A percentile compares a stretch with the other conserved stretches of the same genome.
These are phyloP conservation scores for Aureobasidium uvarum DNA, from an alignment of 2,329 filamentous ascomycete genomes.

Conservation along the genomic window DNA sequence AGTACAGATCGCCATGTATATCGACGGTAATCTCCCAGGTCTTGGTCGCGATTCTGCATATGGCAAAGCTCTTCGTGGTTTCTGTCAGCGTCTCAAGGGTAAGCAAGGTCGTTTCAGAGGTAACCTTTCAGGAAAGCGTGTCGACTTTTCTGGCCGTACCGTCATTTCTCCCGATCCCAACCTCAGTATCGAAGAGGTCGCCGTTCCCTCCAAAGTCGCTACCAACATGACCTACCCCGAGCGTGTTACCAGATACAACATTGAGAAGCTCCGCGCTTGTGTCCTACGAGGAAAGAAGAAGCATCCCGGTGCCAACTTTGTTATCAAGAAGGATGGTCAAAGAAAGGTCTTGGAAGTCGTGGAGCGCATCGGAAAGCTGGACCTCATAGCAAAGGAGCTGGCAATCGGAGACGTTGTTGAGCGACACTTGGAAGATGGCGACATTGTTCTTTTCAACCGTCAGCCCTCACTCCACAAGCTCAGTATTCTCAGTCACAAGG, in stretches of 20 bases:
- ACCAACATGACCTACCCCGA: conserved; percentile 97
- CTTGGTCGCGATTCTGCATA: conserved; percentile 78
- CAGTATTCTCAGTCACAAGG: conserved; percentile 94
- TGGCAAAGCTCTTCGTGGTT: conserved; percentile 85
- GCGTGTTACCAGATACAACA: conserved; percentile 78
- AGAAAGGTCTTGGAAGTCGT: conserved; percentile 67
- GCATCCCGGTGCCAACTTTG: conserved; percentile 85
- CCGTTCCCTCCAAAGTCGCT: conserved; percentile 86
- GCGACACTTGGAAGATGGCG: conserved; percentile 89
- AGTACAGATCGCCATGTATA: conserved; percentile 93
- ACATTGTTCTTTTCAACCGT: conserved; percentile 96
- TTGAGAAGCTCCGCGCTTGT: conserved; percentile 72
- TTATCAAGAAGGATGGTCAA: conserved; percentile 69
- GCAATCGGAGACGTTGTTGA: conserved; percentile 86
- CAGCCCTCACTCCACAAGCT: conserved; percentile 98
- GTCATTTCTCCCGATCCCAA: conserved; percentile 98
- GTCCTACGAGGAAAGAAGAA: conserved; percentile 71
- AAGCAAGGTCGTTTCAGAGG: conserved; percentile 97
- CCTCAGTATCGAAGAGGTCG: conserved; percentile 87
- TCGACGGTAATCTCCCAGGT: conserved; percentile 93
- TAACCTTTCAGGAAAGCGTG: conserved; percentile 95
- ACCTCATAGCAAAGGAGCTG: conserved; percentile 69
- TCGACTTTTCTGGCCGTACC: conserved; percentile 95
- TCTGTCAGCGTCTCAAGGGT: conserved; percentile 92
- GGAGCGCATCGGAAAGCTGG: conserved; percentile 53